Evolutionary conservation across 73 alveolate genomes (phyloP).

Genomic region (Paramecium sonneborni): DNA sequence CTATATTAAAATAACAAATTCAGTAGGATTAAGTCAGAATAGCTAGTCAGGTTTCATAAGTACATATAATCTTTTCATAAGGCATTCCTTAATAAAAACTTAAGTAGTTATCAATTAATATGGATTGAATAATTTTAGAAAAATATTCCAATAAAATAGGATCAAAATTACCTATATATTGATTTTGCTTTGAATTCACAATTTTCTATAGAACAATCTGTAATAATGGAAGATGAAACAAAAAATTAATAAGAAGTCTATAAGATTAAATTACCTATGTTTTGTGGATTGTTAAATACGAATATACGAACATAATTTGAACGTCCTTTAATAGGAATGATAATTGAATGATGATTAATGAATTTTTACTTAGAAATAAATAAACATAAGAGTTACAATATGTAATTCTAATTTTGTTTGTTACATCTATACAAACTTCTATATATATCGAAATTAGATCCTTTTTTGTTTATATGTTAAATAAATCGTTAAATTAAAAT

Average conservation of each 20-base stretch:
- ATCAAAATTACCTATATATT: background rate
- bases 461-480: background rate
- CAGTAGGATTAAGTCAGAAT: background rate
- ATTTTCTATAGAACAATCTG: background rate
- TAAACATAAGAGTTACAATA: background rate
- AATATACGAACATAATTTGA: background rate
- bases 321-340: background rate
- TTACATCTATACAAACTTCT: too few relatives aligned
- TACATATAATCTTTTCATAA: background rate
- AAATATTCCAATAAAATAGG: background rate
- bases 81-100: background rate
- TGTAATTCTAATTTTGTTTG: background rate
- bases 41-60: background rate
- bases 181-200: background rate
- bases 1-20: background rate
- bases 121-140: background rate
- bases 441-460: too few relatives aligned
- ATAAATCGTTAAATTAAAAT: constrained; percentile 27
- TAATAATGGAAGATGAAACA: background rate
- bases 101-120: background rate
- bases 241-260: background rate
- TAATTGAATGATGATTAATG: background rate
- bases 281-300: background rate
- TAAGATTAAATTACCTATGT: background rate
- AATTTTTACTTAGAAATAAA: background rate